These are phyloP conservation scores for Pterocarpus santalinus DNA, from an alignment of 306 rosid genomes.

Conservation along the genomic window DNA sequence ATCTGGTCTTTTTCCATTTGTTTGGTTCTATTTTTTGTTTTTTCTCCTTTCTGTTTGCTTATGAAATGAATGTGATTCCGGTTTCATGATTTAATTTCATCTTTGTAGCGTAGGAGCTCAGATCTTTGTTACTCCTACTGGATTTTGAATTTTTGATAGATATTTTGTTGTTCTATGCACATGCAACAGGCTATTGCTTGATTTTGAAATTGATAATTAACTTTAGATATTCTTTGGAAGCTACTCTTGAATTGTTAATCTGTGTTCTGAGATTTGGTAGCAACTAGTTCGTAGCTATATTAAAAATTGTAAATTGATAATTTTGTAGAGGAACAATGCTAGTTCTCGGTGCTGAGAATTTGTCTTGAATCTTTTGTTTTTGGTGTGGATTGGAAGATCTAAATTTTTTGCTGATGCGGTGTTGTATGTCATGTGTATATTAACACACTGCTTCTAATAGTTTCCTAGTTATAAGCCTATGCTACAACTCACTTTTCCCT, in stretches of 20 bases:
- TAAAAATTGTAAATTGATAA: neutral
- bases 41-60: neutral
- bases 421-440: too few relatives aligned
- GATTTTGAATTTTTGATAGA: neutral
- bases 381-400: too few relatives aligned
- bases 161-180: slow-evolving; percentile 4
- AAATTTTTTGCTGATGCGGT: too few relatives aligned
- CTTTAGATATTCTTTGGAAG: neutral
- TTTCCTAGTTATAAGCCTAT: too few relatives aligned
- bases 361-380: neutral
- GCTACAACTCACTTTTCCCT: too few relatives aligned
- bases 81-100: neutral
- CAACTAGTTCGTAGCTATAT: neutral
- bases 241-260: neutral
- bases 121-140: slow-evolving; percentile 36
- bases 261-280: neutral
- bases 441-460: too few relatives aligned
- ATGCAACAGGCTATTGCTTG: neutral
- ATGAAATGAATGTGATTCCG: neutral
- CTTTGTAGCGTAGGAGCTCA: slow-evolving; percentile 3
- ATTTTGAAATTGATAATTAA: neutral
- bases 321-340: too few relatives aligned
- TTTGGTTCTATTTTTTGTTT: too few relatives aligned
- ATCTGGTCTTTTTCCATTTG: too few relatives aligned
- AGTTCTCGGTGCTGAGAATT: neutral